Conservation (phyloP, 306 rosid species). For the Citrullus mucosospermus region DNA sequence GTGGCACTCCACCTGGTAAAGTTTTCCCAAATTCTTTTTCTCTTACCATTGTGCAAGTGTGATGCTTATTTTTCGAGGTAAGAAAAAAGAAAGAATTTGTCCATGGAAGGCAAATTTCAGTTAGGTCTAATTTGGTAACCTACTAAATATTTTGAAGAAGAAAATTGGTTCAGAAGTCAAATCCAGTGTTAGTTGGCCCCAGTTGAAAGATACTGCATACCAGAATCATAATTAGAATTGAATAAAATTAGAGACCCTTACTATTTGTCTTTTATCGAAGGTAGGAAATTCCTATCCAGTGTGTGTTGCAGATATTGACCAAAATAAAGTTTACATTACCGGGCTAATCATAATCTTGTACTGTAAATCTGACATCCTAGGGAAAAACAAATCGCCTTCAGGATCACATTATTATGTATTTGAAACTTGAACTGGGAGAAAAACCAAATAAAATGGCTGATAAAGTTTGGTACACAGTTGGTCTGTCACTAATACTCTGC, state of each 20-base stretch:
- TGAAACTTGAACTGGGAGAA: background rate
- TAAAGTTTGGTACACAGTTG: background rate
- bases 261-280: background rate
- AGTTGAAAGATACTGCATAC: slow-evolving; percentile 1
- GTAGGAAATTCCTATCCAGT: background rate
- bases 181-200: background rate
- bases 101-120: background rate
- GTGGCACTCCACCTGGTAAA: slow-evolving; percentile 97
- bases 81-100: background rate
- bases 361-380: background rate
- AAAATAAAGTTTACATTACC: background rate
- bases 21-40: background rate
- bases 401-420: background rate
- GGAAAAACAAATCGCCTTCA: background rate
- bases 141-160: slow-evolving; percentile 3
- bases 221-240: background rate
- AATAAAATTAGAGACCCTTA: background rate
- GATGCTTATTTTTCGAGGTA: background rate
- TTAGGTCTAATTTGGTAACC: background rate
- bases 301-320: background rate
- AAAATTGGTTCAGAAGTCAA: slow-evolving; percentile 3
- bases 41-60: background rate
- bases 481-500: background rate
- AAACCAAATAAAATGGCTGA: background rate
- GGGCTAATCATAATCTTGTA: background rate